Evolutionary conservation across 2,329 filamentous ascomycete genomes (phyloP).

Genomic region (Hirsutella thompsonii): DNA sequence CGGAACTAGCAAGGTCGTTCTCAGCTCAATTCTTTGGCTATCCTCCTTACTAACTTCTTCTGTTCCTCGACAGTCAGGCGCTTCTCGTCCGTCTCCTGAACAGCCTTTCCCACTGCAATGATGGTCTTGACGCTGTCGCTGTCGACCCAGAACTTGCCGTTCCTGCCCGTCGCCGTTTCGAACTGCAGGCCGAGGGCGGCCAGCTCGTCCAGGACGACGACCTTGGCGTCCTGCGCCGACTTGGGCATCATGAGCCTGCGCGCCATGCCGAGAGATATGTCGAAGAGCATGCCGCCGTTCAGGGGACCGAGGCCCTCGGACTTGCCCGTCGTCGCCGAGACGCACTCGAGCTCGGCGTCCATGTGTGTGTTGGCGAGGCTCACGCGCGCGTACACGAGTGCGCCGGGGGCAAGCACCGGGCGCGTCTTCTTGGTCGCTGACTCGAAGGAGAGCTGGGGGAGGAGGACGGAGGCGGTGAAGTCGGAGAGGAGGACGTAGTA

Average conservation of each 20-base stretch:
- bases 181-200: slow-evolving; percentile 68
- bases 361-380: slow-evolving; percentile 66
- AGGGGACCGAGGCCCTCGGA: slow-evolving; percentile 77
- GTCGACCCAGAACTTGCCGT: slow-evolving; percentile 86
- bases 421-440: slow-evolving; percentile 84
- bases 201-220: slow-evolving; percentile 69
- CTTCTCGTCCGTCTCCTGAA: slow-evolving; percentile 65
- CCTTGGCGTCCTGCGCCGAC: slow-evolving; percentile 45
- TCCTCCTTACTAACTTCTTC: slow-evolving; percentile 53
- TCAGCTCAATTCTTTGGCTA: slow-evolving; percentile 45
- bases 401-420: slow-evolving; percentile 60
- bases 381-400: slow-evolving; percentile 82
- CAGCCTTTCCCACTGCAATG: slow-evolving; percentile 63
- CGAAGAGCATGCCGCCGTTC: slow-evolving; percentile 74
- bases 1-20: not conserved
- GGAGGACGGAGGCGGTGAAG: slow-evolving; percentile 49
- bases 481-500: slow-evolving; percentile 70
- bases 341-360: slow-evolving; percentile 83
- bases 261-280: slow-evolving; percentile 70
- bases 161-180: slow-evolving; percentile 86
- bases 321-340: slow-evolving; percentile 76
- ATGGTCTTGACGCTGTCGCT: slow-evolving; percentile 62
- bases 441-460: slow-evolving; percentile 88
- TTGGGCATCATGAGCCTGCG: slow-evolving; percentile 59
- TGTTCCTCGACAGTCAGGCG: slow-evolving; percentile 52